Evolutionary conservation across 108 stramenopile genomes (phyloP), one percentile per base, ranked within the genome.

Genomic region (Cylindrotheca fusiformis): DNA sequence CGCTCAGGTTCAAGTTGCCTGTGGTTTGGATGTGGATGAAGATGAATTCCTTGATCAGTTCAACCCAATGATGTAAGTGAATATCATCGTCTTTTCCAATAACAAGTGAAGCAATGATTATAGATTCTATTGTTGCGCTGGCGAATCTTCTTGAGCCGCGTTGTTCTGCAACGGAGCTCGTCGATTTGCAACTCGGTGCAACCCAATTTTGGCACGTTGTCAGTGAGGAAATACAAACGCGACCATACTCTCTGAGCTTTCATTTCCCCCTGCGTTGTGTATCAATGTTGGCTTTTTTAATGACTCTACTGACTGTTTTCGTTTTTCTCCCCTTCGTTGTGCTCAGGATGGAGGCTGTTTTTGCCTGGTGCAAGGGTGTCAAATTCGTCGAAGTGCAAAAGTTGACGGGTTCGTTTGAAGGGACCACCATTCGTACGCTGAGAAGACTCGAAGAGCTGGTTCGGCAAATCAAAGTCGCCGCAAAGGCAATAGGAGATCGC

Each of bases 401-500:
- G 72, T 74, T 97, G 18, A 99, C 98, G 2, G 93, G 93, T 30
- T 80, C 89, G 4, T 99, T 93, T 67, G 99, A 99, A 79, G 99
- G 99, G 4, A 95, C 95, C 2, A 95, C 98, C 32, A 98, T 99
- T 57, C 94, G 98, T 21, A 77, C 91, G 0, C 75, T 99, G 47
- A 85, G 98, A 31, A 81, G 99, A 26, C 75, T 99, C 44, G 99
- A 98, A 69, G 99, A 99, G 67, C 80, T 99, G n/a, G 79, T 98
- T 0, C 86, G 98, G 53, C 98, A 99, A 69, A 86, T 99, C 31
- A 76, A 88, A 18, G 80, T 77, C 68, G 97, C 98, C 19, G 78
- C 96, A 1, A 83, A 83, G 60, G 88, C 97, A 25, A 93, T 99
- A 48, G 99, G 99, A 12, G 96, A 99, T 64, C 77, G 81, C 6